These are phyloP conservation scores for Gossypium ekmanianum DNA, from an alignment of 345 rosid species.

Conservation along the genomic window DNA sequence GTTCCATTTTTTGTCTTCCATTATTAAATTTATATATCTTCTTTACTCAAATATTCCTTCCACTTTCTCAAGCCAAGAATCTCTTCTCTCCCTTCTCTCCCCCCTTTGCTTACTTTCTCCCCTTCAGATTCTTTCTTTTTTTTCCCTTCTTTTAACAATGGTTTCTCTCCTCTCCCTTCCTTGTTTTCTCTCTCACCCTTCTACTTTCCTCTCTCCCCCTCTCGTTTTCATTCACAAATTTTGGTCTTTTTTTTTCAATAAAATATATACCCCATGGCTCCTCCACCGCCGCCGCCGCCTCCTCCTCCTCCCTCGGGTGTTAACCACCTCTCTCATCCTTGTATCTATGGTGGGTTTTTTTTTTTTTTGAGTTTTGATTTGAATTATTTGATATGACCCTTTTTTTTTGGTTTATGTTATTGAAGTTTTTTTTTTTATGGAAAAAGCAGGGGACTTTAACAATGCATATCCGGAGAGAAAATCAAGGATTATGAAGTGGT, in stretches of 20 bases:
- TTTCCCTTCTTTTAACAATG: slow-evolving; percentile 32
- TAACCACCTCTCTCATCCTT: slow-evolving; percentile 70
- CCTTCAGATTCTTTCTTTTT: slow-evolving; percentile 41
- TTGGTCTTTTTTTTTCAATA: neutral
- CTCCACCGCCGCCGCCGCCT: slow-evolving; percentile 28
- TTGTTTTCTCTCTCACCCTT: slow-evolving; percentile 20
- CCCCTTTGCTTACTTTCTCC: slow-evolving; percentile 30
- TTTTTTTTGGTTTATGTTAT: neutral
- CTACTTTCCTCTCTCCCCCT: slow-evolving; percentile 18
- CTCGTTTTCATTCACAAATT: slow-evolving; percentile 28
- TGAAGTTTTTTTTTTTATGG: slow-evolving; percentile 17
- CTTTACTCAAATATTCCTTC: slow-evolving; percentile 39
- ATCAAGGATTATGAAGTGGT: slow-evolving; percentile 89
- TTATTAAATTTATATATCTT: neutral
- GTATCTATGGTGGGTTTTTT: slow-evolving; percentile 54
- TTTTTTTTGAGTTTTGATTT: neutral
- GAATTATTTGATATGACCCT: neutral
- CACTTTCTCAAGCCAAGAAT: slow-evolving; percentile 80
- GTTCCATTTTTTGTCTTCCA: slow-evolving; percentile 32
- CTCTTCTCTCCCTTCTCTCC: slow-evolving; percentile 30
- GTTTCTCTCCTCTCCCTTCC: slow-evolving; percentile 18
- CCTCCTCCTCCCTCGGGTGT: slow-evolving; percentile 45
- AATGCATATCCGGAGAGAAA: slow-evolving; percentile 69
- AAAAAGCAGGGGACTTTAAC: slow-evolving; percentile 67
- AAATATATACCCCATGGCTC: slow-evolving; percentile 42